Evolutionary conservation across 108 stramenopile genomes (phyloP).

Genomic region (Nannochloropsis gaditana): DNA sequence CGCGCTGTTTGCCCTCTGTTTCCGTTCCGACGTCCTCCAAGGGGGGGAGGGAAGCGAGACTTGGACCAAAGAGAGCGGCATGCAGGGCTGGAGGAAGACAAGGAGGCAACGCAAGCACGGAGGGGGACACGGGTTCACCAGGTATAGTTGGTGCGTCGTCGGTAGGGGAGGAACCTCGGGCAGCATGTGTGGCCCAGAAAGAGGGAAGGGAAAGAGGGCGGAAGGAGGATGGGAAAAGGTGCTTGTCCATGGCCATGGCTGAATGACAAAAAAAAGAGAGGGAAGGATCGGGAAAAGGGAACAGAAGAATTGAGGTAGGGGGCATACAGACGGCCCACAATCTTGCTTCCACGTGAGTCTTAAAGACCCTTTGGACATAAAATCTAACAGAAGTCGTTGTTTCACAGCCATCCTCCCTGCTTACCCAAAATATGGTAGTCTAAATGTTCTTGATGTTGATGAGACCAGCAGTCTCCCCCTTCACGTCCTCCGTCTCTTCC

Average conservation of each 20-base stretch:
- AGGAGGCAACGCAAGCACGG: background rate
- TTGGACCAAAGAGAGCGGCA: background rate
- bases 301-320: too few relatives aligned
- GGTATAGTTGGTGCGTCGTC: background rate
- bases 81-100: background rate
- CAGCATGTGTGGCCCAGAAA: background rate
- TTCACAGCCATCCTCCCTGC: background rate
- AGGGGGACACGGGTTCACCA: background rate
- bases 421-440: background rate
- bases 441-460: background rate
- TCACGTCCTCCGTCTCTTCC: background rate
- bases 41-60: background rate
- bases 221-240: background rate
- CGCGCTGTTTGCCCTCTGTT: background rate
- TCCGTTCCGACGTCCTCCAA: background rate
- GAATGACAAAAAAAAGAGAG: background rate
- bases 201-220: background rate
- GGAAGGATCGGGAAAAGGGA: background rate
- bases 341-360: too few relatives aligned
- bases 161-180: background rate
- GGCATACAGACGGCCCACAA: too few relatives aligned
- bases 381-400: too few relatives aligned
- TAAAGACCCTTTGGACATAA: too few relatives aligned
- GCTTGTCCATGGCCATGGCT: background rate
- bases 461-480: background rate